These are phyloP conservation scores for Forsythia suspensa DNA, from an alignment of 257 asterid genomes.

Conservation along the genomic window DNA sequence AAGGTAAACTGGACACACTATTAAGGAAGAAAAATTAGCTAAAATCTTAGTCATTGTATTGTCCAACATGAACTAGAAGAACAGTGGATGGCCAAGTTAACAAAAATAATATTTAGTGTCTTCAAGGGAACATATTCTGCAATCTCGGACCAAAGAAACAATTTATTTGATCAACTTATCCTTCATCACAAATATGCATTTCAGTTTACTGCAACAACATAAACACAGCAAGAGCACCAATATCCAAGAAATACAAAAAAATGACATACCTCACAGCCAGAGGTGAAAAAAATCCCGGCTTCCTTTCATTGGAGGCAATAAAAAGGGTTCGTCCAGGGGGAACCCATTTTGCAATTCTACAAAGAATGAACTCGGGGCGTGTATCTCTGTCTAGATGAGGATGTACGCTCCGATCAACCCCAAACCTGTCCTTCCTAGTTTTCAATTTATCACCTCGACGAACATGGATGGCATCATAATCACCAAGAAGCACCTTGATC, in stretches of 20 bases:
- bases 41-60: neutral
- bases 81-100: neutral
- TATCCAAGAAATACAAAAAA: neutral
- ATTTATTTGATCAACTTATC: neutral
- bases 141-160: neutral
- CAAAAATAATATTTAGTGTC: neutral
- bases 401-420: slow-evolving; percentile 71
- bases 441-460: slow-evolving; percentile 93
- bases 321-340: slow-evolving; percentile 79
- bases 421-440: slow-evolving; percentile 86
- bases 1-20: neutral
- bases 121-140: neutral
- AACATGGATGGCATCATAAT: slow-evolving; percentile 93
- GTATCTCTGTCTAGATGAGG: slow-evolving; percentile 98
- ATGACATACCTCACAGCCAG: slow-evolving; percentile 56
- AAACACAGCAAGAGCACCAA: slow-evolving; percentile 5
- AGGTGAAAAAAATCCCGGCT: slow-evolving; percentile 81
- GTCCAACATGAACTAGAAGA: neutral
- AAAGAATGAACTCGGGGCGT: slow-evolving; percentile 77
- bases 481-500: slow-evolving; percentile 83
- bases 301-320: slow-evolving; percentile 91
- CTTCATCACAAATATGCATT: neutral
- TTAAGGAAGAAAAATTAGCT: neutral
- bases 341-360: slow-evolving; percentile 91
- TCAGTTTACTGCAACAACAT: neutral